These are phyloP conservation scores for Geosmithia flava DNA, from an alignment of 2,329 filamentous ascomycete genomes.

Conservation along the genomic window DNA sequence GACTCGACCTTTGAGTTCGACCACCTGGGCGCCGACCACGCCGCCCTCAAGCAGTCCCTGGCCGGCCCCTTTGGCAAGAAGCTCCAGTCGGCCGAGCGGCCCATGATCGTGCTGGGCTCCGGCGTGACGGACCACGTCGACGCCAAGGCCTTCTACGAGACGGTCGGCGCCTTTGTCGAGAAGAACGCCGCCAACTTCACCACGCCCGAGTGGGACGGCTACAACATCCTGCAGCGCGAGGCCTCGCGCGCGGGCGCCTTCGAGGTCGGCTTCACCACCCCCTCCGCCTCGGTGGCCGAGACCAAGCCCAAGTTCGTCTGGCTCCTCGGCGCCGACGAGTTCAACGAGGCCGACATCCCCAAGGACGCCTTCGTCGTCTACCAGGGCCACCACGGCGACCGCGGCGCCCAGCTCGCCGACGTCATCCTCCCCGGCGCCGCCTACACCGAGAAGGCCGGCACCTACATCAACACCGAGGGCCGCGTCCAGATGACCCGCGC, in stretches of 20 bases:
- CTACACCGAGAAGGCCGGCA: constrained; percentile 93
- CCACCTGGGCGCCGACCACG: constrained; percentile 70
- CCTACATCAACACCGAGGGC: constrained; percentile 96
- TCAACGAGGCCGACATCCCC: constrained; percentile 73
- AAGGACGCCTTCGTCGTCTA: constrained; percentile 96
- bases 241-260: constrained; percentile 89
- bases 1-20: constrained; percentile 93
- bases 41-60: constrained; percentile 73
- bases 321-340: constrained; percentile 91
- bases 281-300: constrained; percentile 67
- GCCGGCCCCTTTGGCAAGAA: constrained; percentile 87
- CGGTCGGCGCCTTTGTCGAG: constrained; percentile 79
- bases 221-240: constrained; percentile 89
- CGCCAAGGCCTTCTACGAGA: constrained; percentile 87
- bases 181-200: constrained; percentile 84
- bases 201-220: constrained; percentile 90
- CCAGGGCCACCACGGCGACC: constrained; percentile 95
- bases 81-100: constrained; percentile 72
- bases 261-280: constrained; percentile 87
- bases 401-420: constrained; percentile 83
- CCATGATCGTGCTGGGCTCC: constrained; percentile 94
- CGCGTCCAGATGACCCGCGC: constrained; percentile 88
- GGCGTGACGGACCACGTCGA: constrained; percentile 84
- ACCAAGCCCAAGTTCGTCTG: constrained; percentile 91
- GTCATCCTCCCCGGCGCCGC: constrained; percentile 87